These are phyloP conservation scores for Dioszegia hungarica DNA, from an alignment of 768 basidiomycete species.

Conservation along the genomic window DNA sequence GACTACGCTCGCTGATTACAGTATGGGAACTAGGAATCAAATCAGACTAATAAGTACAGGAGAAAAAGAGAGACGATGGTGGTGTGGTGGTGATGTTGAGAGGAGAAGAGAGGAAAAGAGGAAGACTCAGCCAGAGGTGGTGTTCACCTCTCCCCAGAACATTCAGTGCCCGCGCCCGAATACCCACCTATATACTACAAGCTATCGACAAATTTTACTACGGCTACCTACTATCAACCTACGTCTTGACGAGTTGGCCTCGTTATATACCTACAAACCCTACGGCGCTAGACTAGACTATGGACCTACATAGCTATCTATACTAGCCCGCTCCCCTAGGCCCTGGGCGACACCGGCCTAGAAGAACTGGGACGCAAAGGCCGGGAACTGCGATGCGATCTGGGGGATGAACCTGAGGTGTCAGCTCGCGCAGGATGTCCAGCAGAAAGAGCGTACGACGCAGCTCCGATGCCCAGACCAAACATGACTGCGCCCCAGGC, in stretches of 20 bases:
- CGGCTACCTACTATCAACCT: neutral
- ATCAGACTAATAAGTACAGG: too few species aligned
- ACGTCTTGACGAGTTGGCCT: slow-evolving; percentile 3
- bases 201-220: neutral
- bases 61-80: neutral
- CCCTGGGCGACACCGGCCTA: too few species aligned
- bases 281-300: neutral
- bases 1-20: too few species aligned
- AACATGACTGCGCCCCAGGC: slow-evolving; percentile 83
- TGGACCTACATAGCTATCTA: slow-evolving; percentile 2
- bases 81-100: neutral
- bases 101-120: neutral
- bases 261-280: slow-evolving; percentile 5
- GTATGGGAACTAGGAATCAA: too few species aligned
- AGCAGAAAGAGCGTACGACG: slow-evolving; percentile 42
- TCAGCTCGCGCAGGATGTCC: neutral
- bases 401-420: slow-evolving; percentile 18
- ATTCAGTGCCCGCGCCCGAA: neutral
- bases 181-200: neutral
- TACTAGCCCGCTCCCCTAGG: too few species aligned
- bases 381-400: slow-evolving; percentile 11
- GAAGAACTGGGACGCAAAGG: slow-evolving; percentile 14
- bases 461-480: slow-evolving; percentile 72
- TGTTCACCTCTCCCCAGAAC: neutral
- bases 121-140: neutral